Conservation (phyloP, 225 moss, liverwort and hornwort species). For the Lunularia cruciata region DNA sequence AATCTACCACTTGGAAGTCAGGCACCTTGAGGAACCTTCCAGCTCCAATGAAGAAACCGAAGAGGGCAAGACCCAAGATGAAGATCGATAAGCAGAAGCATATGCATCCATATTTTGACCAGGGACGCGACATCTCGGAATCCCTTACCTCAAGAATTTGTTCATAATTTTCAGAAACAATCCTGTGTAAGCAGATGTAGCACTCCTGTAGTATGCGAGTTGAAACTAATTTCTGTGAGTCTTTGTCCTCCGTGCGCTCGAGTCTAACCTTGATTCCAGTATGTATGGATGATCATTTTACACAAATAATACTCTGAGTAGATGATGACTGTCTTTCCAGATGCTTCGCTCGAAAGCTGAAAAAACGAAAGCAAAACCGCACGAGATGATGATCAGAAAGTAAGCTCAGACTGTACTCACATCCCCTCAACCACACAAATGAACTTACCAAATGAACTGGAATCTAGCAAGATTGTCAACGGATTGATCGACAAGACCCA, state of each 20-base stretch:
- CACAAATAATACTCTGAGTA: background rate
- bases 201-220: too few relatives aligned
- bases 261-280: background rate
- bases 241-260: background rate
- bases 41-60: slow-evolving; percentile 3
- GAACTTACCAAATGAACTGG: background rate
- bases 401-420: background rate
- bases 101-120: background rate
- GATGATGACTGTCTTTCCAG: slow-evolving; percentile 5
- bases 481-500: background rate
- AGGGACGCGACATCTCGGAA: background rate
- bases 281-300: background rate
- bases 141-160: too few relatives aligned
- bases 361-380: background rate
- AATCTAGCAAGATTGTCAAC: background rate
- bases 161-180: background rate
- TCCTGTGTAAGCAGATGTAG: too few relatives aligned
- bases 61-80: slow-evolving; percentile 11
- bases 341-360: background rate
- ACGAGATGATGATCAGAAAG: background rate
- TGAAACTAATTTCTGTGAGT: background rate
- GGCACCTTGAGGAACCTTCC: slow-evolving; percentile 6
- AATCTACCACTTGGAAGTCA: background rate
- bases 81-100: background rate
- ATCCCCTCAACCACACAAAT: background rate